These are phyloP conservation scores for Microdochium paspali DNA, from an alignment of 2,329 filamentous ascomycete species.

Conservation along the genomic window DNA sequence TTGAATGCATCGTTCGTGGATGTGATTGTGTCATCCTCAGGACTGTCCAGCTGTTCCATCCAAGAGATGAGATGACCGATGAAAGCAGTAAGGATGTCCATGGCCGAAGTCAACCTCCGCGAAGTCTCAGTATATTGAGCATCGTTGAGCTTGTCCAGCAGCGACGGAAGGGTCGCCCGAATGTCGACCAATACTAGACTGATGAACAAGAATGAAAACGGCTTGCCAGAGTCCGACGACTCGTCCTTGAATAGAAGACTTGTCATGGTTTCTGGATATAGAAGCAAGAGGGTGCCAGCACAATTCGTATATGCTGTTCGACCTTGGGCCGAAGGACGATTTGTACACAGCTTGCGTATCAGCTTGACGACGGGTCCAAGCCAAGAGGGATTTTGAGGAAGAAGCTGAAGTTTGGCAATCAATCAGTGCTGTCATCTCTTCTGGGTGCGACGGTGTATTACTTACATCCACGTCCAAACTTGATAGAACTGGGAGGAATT, in stretches of 20 bases:
- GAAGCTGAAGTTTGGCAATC: constrained; percentile 23
- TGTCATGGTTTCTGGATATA: constrained; percentile 37
- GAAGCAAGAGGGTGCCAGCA: constrained; percentile 45
- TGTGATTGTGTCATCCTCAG: constrained; percentile 2
- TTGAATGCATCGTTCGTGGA: constrained; percentile 21
- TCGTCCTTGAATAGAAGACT: constrained; percentile 36
- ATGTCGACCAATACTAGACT: constrained; percentile 59
- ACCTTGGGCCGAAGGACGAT: constrained; percentile 42
- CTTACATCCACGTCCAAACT: constrained; percentile 38
- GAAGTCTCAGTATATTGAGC: constrained; percentile 40
- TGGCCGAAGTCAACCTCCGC: constrained; percentile 47
- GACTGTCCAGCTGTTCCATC: constrained; percentile 34
- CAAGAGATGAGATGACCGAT: constrained; percentile 46
- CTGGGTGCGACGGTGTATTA: constrained; percentile 1
- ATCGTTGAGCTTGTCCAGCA: constrained; percentile 49
- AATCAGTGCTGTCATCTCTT: background rate
- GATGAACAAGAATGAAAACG: constrained; percentile 53
- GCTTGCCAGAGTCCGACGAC: constrained; percentile 33
- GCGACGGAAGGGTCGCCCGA: constrained; percentile 49
- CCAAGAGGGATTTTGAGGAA: constrained; percentile 44
- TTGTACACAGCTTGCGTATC: constrained; percentile 43
- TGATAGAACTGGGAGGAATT: constrained; percentile 43
- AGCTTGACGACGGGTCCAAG: constrained; percentile 34
- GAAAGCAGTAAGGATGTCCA: constrained; percentile 53
- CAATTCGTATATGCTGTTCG: constrained; percentile 51